phyloP scores from a whole-genome alignment of 768 basidiomycete genomes.

The Suillus decipiens region DNA sequence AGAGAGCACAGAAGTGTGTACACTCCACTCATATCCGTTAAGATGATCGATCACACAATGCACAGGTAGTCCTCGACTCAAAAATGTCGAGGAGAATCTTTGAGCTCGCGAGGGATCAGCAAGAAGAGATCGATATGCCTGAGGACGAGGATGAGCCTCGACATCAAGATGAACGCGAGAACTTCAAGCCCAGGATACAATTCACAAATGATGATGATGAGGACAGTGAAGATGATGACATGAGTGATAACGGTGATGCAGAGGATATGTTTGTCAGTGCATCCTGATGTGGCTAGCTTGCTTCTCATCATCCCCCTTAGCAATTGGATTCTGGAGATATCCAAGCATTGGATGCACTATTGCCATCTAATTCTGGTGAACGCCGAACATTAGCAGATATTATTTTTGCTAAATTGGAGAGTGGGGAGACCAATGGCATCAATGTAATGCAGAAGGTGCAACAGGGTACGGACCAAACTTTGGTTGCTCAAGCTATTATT shows the following conservation, averaged over 20 bases:
- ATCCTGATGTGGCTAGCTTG: slow-evolving; percentile 11
- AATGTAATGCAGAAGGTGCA: slow-evolving; percentile 61
- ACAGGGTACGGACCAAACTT: slow-evolving; percentile 44
- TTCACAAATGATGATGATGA: slow-evolving; percentile 57
- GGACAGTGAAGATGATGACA: slow-evolving; percentile 34
- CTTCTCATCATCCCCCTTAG: slow-evolving; percentile 36
- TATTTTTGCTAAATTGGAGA: slow-evolving; percentile 93
- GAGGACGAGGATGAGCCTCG: slow-evolving; percentile 49
- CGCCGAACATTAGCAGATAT: slow-evolving; percentile 91
- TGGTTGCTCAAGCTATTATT: slow-evolving; percentile 7
- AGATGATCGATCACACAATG: slow-evolving; percentile 8
- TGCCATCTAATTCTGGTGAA: slow-evolving; percentile 74
- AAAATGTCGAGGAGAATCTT: slow-evolving; percentile 88
- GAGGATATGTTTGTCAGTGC: slow-evolving; percentile 63
- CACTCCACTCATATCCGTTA: slow-evolving; percentile 13
- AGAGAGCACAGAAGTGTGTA: slow-evolving; percentile 60
- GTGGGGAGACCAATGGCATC: slow-evolving; percentile 49
- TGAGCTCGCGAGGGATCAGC: slow-evolving; percentile 89
- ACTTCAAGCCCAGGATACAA: slow-evolving; percentile 26
- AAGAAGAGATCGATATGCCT: slow-evolving; percentile 77
- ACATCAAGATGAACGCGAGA: slow-evolving; percentile 42
- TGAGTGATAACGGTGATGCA: slow-evolving; percentile 50
- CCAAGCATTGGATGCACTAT: slow-evolving; percentile 77
- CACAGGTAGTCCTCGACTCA: slow-evolving; percentile 70
- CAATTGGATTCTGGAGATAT: slow-evolving; percentile 92